Percentiles rank a stretch among this genome's conserved stretches.
These are phyloP conservation scores for Calonectria pseudoreteaudii DNA, from an alignment of 2,329 filamentous ascomycete species.

Conservation along the genomic window DNA sequence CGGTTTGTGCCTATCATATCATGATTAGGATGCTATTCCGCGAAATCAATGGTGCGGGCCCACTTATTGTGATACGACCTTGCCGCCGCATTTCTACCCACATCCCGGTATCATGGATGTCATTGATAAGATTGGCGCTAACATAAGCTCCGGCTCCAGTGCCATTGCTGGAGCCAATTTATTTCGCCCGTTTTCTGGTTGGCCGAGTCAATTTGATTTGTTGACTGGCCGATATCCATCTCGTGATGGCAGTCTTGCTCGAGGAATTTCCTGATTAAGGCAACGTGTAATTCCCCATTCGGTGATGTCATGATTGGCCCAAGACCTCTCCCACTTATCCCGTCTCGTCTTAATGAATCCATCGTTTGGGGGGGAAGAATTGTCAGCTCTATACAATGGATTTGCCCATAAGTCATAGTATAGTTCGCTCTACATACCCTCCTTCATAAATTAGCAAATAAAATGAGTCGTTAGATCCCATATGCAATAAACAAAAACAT, in stretches of 20 bases:
- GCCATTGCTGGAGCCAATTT: slow-evolving; percentile 4
- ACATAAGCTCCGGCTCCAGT: neutral
- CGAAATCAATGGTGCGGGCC: slow-evolving; percentile 9
- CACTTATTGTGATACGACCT: neutral
- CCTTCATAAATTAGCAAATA: neutral
- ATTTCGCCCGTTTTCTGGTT: neutral
- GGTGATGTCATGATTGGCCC: neutral
- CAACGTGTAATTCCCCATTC: slow-evolving; percentile 3
- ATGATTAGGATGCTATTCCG: slow-evolving; percentile 13
- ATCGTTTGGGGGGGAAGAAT: no score
- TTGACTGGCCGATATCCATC: neutral
- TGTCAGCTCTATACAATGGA: no score
- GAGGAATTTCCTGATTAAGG: neutral
- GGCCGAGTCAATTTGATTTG: neutral
- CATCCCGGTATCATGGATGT: neutral
- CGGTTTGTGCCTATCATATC: slow-evolving; percentile 14
- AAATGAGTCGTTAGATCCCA: neutral
- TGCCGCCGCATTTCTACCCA: neutral
- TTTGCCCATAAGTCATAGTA: no score
- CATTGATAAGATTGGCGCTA: neutral
- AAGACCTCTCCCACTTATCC: neutral
- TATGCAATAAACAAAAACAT: no score
- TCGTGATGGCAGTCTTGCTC: neutral
- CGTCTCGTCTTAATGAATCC: no score
- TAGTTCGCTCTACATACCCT: neutral